Evolutionary conservation across 2,329 filamentous ascomycete genomes (phyloP).

Genomic region (Mycosphaerella sp.): DNA sequence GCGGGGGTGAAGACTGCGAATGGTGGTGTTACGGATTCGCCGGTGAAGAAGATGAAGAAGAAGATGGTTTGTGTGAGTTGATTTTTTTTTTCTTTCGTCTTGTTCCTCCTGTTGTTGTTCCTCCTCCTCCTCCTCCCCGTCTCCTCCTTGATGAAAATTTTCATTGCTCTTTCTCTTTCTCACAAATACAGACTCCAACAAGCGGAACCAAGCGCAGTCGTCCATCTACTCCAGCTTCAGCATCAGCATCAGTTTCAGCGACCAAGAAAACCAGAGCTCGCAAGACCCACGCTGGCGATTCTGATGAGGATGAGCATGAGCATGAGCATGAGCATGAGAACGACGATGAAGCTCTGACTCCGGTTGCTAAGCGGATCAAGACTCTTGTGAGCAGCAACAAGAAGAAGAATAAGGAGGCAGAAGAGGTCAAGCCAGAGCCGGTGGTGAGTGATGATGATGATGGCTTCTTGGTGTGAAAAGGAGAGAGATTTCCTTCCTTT

Average conservation of each 20-base stretch:
- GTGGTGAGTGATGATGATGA: neutral
- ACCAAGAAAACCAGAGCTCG: no score
- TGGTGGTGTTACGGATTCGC: neutral
- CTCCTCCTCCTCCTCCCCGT: neutral
- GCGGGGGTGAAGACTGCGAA: neutral
- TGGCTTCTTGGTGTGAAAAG: neutral
- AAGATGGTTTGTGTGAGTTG: neutral
- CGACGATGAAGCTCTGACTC: neutral
- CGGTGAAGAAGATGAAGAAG: constrained; percentile 1
- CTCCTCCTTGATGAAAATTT: no score
- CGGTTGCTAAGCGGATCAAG: constrained; percentile 1
- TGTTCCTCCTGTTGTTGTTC: neutral
- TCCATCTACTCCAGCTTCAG: no score
- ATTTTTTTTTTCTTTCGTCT: neutral
- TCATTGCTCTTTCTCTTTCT: no score
- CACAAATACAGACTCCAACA: neutral
- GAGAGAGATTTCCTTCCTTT: neutral
- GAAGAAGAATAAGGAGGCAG: neutral
- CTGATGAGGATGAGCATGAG: constrained; percentile 7
- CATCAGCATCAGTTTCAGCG: no score
- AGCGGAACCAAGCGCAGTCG: constrained; percentile 1
- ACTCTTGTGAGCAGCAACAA: neutral
- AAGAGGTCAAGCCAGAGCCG: constrained; percentile 1
- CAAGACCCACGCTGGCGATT: no score
- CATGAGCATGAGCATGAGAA: constrained; percentile 5